Evolutionary conservation across 257 asterid genomes (phyloP), one percentile per base, ranked within the genome.

Genomic region (Jacaranda copaia): DNA sequence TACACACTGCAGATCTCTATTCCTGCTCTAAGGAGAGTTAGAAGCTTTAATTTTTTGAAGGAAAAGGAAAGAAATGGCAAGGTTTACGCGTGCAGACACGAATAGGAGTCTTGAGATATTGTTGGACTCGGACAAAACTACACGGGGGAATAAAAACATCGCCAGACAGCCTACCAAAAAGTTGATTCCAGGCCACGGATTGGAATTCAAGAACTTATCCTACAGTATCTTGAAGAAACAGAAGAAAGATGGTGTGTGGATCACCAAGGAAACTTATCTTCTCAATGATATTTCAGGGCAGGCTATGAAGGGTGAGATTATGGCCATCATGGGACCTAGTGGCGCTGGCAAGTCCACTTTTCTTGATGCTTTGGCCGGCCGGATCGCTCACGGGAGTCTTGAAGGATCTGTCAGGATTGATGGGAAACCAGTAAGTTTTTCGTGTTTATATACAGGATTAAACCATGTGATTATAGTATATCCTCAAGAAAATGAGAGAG

Each of bases 301-400:
- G 79, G 97, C 97, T 1, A 72, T 88, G 83, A 82, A 89, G 61
- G 98, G 97, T 8, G 94, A 91, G 69, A 75, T 93, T 70, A 80
- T 91, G 94, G 98, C 97, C 62, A 93, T 93, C 66, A 86, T 93
- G 87, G 98, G 98, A 16, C 98, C 97, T 8, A 93, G 98, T 74
- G 98, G 98, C 1, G 97, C 98, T 0, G 98, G 98, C 2, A 93
- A 93, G 63, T 93, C 98, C 0, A 93, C 97, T 6, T 87, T 89
- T 82, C 94, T 93, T 72, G 98, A 93, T 77, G 98, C 98, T 40
- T 71, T 93, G 72, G 98, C 98, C 5, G 98, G 97, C 11, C 81
- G 97, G 58, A 93, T 93, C 51, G 94, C 97, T 42, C 98, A 84
- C 51, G 97, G 98, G 8, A 91, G 96, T 81, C 98, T 93, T 52